phyloP scores from a whole-genome alignment of 108 stramenopile species.

The Aurantiochytrium sp. region DNA sequence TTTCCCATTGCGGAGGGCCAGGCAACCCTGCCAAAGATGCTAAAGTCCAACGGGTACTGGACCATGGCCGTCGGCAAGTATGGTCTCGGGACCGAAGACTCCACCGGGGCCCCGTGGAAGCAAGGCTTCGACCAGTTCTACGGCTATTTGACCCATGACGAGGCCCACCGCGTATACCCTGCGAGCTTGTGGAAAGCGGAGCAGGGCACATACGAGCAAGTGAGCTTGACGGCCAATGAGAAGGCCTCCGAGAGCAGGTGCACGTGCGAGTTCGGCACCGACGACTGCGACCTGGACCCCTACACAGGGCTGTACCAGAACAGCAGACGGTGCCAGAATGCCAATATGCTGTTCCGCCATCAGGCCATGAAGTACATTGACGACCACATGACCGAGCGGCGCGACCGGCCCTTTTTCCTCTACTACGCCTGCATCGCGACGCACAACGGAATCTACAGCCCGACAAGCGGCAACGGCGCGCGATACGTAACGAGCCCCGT shows the following conservation, averaged over 20 bases:
- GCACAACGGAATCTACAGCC: background rate
- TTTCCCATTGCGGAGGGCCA: background rate
- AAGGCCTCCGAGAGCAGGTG: background rate
- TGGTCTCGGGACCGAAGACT: background rate
- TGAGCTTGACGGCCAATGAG: background rate
- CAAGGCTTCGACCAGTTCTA: conserved; percentile 20
- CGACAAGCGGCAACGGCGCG: too few species aligned
- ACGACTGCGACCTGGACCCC: background rate
- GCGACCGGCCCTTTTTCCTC: background rate
- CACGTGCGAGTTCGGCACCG: background rate
- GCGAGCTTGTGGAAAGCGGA: background rate
- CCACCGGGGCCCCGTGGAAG: background rate
- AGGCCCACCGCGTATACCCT: background rate
- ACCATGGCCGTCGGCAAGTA: conserved; percentile 2
- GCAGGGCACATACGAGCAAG: too few species aligned
- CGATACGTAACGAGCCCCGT: conserved; percentile 22
- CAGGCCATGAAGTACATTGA: background rate
- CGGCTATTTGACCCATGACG: background rate
- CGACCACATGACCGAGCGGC: background rate
- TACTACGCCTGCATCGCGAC: background rate
- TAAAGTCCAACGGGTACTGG: background rate
- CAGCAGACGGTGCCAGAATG: background rate
- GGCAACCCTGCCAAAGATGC: background rate
- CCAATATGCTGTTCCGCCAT: background rate
- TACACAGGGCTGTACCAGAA: background rate